phyloP scores from a whole-genome alignment of 768 basidiomycete species.

The Sporobolomyces phaffii region DNA sequence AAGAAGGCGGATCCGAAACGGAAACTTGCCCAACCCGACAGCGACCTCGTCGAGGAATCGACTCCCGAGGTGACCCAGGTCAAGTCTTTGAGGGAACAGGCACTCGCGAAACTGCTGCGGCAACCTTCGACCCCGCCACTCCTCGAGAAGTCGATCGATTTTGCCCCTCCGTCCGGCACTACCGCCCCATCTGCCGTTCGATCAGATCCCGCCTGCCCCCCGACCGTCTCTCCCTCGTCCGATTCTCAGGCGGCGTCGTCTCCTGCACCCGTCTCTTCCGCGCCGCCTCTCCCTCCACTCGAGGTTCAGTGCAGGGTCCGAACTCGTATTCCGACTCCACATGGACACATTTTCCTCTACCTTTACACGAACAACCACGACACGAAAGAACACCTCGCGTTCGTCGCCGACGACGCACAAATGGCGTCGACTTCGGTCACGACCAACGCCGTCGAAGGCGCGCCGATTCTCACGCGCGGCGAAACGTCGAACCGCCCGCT shows the following conservation, averaged over 20 bases:
- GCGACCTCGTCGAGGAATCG: conserved; percentile 3
- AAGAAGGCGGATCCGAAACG: conserved; percentile 9
- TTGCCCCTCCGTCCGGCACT: conserved; percentile 5
- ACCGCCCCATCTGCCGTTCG: conserved; percentile 19
- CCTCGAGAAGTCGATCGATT: conserved; percentile 4
- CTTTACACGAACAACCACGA: conserved; percentile 91
- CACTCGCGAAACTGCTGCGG: conserved; percentile 23
- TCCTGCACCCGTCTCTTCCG: background rate
- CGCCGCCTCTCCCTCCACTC: conserved; percentile 46
- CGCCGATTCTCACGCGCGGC: conserved; percentile 3
- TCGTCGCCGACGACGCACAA: conserved; percentile 88
- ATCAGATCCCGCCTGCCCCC: conserved; percentile 1
- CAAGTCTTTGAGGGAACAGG: conserved; percentile 1
- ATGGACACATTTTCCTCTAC: conserved; percentile 87
- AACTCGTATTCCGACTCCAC: conserved; percentile 92
- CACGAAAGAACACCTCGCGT: conserved; percentile 88
- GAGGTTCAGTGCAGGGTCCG: conserved; percentile 90
- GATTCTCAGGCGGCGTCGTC: too few relatives aligned
- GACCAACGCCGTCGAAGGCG: conserved; percentile 29
- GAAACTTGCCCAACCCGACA: conserved; percentile 3
- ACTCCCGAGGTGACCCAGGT: background rate
- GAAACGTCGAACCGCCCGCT: conserved; percentile 16
- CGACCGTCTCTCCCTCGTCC: too few relatives aligned
- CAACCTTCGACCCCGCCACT: conserved; percentile 28
- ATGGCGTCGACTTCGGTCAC: conserved; percentile 47